Evolutionary conservation across 441 rosid genomes (phyloP).

Genomic region (Euphorbia neoarborescens): DNA sequence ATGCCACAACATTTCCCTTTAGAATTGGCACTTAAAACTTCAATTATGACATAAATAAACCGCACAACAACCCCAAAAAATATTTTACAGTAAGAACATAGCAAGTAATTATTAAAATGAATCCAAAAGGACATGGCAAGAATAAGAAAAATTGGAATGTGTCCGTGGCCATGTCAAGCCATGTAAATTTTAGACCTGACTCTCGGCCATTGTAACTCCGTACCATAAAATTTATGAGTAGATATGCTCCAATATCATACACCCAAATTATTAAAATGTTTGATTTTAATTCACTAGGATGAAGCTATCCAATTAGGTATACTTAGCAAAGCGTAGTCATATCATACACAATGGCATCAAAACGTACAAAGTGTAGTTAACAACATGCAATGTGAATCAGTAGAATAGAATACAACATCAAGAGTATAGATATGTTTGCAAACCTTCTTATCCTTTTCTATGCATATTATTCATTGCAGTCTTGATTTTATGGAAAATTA

Average conservation of each 20-base stretch:
- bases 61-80: too few relatives aligned
- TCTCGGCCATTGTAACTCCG: constrained; percentile 4
- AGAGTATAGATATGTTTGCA: not conserved
- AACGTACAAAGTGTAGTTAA: not conserved
- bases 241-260: not conserved
- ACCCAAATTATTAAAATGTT: not conserved
- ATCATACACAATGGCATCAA: not conserved
- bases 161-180: too few relatives aligned
- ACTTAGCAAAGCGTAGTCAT: not conserved
- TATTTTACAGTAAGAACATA: too few relatives aligned
- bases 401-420: not conserved
- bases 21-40: too few relatives aligned
- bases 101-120: too few relatives aligned
- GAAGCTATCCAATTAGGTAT: not conserved
- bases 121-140: too few relatives aligned
- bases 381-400: not conserved
- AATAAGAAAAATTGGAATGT: too few relatives aligned
- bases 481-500: not conserved
- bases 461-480: not conserved
- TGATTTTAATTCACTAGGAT: not conserved
- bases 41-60: too few relatives aligned
- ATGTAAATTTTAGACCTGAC: not conserved
- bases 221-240: not conserved
- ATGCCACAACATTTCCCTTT: too few relatives aligned
- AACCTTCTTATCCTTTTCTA: not conserved